Evolutionary conservation across 2,329 filamentous ascomycete genomes (phyloP).

Genomic region (Cadophora sp.): DNA sequence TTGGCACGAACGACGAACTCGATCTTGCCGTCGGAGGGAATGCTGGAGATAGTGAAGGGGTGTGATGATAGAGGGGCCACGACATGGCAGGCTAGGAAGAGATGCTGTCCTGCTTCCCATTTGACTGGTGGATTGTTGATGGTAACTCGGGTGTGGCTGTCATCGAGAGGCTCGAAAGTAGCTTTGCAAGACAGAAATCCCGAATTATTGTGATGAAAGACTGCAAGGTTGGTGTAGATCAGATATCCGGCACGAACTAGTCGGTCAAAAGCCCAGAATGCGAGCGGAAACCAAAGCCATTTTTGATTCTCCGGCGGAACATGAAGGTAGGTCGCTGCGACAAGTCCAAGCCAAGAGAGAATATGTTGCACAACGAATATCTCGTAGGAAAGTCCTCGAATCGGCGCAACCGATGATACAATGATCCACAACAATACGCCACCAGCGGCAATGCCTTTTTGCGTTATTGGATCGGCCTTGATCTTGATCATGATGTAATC

Average conservation of each 20-base stretch:
- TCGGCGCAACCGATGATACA: conserved; percentile 55
- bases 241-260: conserved; percentile 47
- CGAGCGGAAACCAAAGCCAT: conserved; percentile 56
- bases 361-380: conserved; percentile 61
- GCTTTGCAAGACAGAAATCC: conserved; percentile 51
- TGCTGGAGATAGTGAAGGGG: conserved; percentile 67
- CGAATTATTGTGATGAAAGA: conserved; percentile 47
- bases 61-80: conserved; percentile 66
- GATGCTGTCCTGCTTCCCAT: conserved; percentile 69
- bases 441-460: conserved; percentile 60
- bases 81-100: conserved; percentile 64
- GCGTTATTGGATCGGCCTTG: conserved; percentile 54
- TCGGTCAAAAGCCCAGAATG: conserved; percentile 54
- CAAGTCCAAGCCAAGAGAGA: conserved; percentile 56
- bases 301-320: conserved; percentile 51
- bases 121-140: conserved; percentile 60
- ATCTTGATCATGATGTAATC: conserved; percentile 57
- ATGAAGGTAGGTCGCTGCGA: conserved; percentile 57
- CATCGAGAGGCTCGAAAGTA: conserved; percentile 56
- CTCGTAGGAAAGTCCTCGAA: conserved; percentile 58
- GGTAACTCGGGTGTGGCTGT: conserved; percentile 62
- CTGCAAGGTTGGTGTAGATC: conserved; percentile 50
- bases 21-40: conserved; percentile 60
- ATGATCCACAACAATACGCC: conserved; percentile 58
- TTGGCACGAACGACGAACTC: conserved; percentile 63